phyloP scores from a whole-genome alignment of 1,139 yeast species.

The Nakaseomyces nivariensis region DNA sequence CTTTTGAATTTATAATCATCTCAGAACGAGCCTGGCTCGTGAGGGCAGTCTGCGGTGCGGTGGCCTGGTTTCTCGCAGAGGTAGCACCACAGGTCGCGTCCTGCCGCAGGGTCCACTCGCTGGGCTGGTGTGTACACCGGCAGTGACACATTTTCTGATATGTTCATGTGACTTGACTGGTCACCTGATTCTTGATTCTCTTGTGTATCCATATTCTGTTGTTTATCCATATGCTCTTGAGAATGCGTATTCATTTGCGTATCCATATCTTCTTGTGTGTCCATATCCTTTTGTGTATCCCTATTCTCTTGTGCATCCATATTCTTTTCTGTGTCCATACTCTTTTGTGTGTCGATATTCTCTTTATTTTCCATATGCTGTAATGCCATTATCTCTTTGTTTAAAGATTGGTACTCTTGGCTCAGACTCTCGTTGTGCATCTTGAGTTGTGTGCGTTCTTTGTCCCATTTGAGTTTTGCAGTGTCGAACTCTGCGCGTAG shows the following conservation, averaged over 20 bases:
- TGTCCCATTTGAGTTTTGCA: conserved; percentile 20
- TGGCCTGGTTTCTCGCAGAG: conserved; percentile 87
- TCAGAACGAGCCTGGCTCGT: conserved; percentile 33
- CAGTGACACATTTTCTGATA: conserved; percentile 31
- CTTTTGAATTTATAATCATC: too few relatives aligned
- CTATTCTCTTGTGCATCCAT: background rate
- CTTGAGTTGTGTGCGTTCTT: conserved; percentile 21
- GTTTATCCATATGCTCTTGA: too few relatives aligned
- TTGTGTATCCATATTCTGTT: too few relatives aligned
- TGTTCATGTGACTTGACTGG: background rate
- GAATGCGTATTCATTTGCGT: too few relatives aligned
- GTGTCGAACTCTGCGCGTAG: conserved; percentile 10
- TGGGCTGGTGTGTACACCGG: conserved; percentile 46
- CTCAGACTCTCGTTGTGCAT: conserved; percentile 25
- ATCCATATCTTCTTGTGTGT: too few relatives aligned
- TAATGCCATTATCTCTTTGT: conserved; percentile 7
- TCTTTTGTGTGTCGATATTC: background rate
- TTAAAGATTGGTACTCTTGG: conserved; percentile 19
- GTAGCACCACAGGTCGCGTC: conserved; percentile 80
- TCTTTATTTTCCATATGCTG: background rate
- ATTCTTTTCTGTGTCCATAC: background rate
- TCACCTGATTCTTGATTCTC: too few relatives aligned
- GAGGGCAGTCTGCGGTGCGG: conserved; percentile 78
- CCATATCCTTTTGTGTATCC: too few relatives aligned
- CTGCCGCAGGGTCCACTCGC: conserved; percentile 59